Base-by-base conservation (phyloP, 306 rosid genomes). In the Abrus precatorius region DNA sequence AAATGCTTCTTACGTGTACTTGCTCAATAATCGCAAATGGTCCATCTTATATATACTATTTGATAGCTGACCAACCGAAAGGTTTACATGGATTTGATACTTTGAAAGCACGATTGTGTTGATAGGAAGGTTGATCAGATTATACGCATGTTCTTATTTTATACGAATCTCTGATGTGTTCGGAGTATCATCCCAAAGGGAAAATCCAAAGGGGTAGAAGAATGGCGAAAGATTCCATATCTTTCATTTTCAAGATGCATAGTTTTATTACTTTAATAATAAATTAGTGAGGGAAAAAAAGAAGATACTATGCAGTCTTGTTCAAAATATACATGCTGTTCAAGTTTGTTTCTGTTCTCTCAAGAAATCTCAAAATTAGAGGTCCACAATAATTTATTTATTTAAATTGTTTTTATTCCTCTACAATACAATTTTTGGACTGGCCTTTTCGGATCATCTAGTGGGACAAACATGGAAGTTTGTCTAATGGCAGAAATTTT, bases 21-120 rank as follows among this genome's bases (percentile, higher is more conserved):
- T 34, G 7, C 63, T 73, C 75, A 69, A 38, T 64, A 62, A 76
- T 82, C 72, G 45, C 81, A 67, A 50, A 67, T 69, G 76, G 64
- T 79, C 75, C 81, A 76, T 45, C 41, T 72, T 11, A 10, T 66
- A 29, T 69, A 52, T 34, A 27, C 67, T 82, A 52, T 69, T 38
- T 75, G 81, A 80, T 54, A 81, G 69, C 80, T 72, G 40, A 81
- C 83, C 86, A 60, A 79, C 73, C 52, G 13, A 67, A 81, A 69
- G 79, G 76, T 63, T 69, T 32, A 3, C 74, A 67, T 5, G 6
- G 76, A 78, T 80, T 78, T 38, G 61, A 54, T 67, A 9, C 47
- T 83, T 72, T 52, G 48, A 83, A 34, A 32, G 70, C 81, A 78
- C 49, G 41, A 76, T 60, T 80, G 28, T 78, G 34, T 36, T 70